Conservation (phyloP, 768 basidiomycete genomes). For the Calocybe indica region DNA sequence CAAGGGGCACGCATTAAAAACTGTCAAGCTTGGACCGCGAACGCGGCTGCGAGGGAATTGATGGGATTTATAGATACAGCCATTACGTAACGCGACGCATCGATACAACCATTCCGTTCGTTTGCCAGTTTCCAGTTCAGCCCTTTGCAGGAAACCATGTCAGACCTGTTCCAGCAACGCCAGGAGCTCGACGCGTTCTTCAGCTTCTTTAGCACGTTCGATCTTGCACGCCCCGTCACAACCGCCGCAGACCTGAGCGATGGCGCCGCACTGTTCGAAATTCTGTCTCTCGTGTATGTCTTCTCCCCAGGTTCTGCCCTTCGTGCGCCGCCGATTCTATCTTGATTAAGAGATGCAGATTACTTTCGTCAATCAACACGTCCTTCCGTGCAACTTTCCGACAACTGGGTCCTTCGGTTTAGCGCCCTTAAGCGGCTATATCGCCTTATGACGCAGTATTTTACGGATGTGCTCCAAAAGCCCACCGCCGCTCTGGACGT, state of each 20-base stretch:
- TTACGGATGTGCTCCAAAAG: conserved; percentile 76
- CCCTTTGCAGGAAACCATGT: conserved; percentile 15
- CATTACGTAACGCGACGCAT: conserved; percentile 2
- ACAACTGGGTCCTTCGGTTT: conserved; percentile 89
- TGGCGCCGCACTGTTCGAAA: conserved; percentile 69
- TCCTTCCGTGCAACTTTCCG: conserved; percentile 55
- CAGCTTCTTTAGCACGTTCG: conserved; percentile 73
- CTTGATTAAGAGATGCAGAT: conserved; percentile 55
- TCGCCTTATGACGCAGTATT: conserved; percentile 85
- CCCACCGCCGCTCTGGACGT: conserved; percentile 75
- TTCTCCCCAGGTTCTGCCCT: not conserved
- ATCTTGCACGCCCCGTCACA: conserved; percentile 57
- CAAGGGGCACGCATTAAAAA: conserved; percentile 26
- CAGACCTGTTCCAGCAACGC: conserved; percentile 28
- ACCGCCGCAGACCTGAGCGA: conserved; percentile 71
- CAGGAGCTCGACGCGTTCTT: conserved; percentile 79
- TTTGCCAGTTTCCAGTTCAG: not conserved
- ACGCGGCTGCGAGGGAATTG: conserved; percentile 8
- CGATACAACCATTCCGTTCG: not conserved
- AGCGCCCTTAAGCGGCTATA: conserved; percentile 79
- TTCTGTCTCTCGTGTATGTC: conserved; percentile 71
- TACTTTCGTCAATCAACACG: conserved; percentile 69
- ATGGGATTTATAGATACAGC: not conserved
- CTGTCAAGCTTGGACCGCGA: conserved; percentile 35
- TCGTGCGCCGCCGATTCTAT: conserved; percentile 3